Evolutionary conservation across 2,329 filamentous ascomycete species (phyloP).

Genomic region (Helotiales sp.): DNA sequence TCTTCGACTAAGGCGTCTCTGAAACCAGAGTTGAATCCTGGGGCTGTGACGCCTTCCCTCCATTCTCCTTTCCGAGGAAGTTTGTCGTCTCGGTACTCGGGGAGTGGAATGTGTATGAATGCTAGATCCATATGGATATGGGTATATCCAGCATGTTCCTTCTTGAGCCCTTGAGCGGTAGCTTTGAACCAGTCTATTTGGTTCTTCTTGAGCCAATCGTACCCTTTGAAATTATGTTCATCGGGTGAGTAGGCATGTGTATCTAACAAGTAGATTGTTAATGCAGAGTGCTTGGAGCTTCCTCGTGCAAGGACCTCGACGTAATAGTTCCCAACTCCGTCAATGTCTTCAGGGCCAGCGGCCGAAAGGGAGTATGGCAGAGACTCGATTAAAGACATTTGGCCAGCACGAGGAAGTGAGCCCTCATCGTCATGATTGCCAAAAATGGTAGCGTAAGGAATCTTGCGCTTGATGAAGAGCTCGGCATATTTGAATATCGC

Average conservation of each 20-base stretch:
- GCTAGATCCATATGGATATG: conserved; percentile 94
- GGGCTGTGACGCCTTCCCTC: conserved; percentile 85
- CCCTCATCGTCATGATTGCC: conserved; percentile 95
- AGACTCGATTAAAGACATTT: conserved; percentile 86
- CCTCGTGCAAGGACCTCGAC: conserved; percentile 86
- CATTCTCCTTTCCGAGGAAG: conserved; percentile 71
- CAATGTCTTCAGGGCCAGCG: conserved; percentile 80
- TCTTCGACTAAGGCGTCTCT: conserved; percentile 86
- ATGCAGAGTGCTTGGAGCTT: conserved; percentile 80
- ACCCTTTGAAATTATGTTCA: conserved; percentile 85
- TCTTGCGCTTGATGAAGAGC: conserved; percentile 81
- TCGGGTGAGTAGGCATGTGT: conserved; percentile 92
- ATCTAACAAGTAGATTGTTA: conserved; percentile 95
- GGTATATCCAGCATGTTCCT: conserved; percentile 81
- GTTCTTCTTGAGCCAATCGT: conserved; percentile 94
- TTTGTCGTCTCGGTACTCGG: conserved; percentile 75
- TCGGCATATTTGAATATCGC: conserved; percentile 93
- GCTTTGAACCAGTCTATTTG: conserved; percentile 95
- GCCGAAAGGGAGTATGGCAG: conserved; percentile 89
- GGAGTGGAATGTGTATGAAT: conserved; percentile 96
- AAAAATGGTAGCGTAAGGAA: conserved; percentile 93
- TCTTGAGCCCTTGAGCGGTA: conserved; percentile 75
- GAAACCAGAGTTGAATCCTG: conserved; percentile 90
- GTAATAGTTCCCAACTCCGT: conserved; percentile 93
- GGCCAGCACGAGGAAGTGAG: conserved; percentile 72